phyloP scores from a whole-genome alignment of 2,329 filamentous ascomycete genomes.

The Aspergillus costaricaensis region DNA sequence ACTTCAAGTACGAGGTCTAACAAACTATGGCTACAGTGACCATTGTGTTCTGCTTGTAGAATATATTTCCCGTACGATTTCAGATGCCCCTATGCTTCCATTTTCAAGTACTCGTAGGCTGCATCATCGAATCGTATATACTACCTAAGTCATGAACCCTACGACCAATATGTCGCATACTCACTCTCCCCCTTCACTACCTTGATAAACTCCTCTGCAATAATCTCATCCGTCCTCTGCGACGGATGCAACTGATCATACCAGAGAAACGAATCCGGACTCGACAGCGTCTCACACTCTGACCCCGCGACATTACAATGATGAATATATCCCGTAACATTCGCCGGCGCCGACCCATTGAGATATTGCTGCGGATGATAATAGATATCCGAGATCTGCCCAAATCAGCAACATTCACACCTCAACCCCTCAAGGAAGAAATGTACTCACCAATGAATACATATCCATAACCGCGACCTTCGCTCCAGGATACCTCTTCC shows the following conservation, averaged over 20 bases:
- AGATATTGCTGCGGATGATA: constrained; percentile 63
- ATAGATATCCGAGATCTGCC: constrained; percentile 58
- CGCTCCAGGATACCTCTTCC: constrained; percentile 54
- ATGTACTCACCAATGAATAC: constrained; percentile 55
- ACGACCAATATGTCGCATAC: constrained; percentile 32
- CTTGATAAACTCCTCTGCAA: constrained; percentile 59
- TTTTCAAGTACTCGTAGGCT: too few relatives aligned
- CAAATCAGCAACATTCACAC: not conserved
- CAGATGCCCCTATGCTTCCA: too few relatives aligned
- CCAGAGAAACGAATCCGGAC: constrained; percentile 68
- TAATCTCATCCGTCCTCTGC: constrained; percentile 60
- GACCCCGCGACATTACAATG: constrained; percentile 51
- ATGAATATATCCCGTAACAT: constrained; percentile 61
- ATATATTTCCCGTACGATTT: too few relatives aligned
- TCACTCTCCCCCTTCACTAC: constrained; percentile 52
- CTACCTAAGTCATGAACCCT: not conserved
- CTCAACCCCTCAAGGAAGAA: not conserved
- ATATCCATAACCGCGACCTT: constrained; percentile 68
- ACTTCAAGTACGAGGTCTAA: too few relatives aligned
- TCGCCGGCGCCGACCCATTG: constrained; percentile 61
- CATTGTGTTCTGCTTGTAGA: too few relatives aligned
- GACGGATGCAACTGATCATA: constrained; percentile 74
- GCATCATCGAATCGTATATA: not conserved
- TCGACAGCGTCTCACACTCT: constrained; percentile 29
- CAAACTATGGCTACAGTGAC: too few relatives aligned